Evolutionary conservation across 2,329 filamentous ascomycete species (phyloP), one percentile per base, ranked within the genome.

Genomic region (Colletotrichum eremochloae): DNA sequence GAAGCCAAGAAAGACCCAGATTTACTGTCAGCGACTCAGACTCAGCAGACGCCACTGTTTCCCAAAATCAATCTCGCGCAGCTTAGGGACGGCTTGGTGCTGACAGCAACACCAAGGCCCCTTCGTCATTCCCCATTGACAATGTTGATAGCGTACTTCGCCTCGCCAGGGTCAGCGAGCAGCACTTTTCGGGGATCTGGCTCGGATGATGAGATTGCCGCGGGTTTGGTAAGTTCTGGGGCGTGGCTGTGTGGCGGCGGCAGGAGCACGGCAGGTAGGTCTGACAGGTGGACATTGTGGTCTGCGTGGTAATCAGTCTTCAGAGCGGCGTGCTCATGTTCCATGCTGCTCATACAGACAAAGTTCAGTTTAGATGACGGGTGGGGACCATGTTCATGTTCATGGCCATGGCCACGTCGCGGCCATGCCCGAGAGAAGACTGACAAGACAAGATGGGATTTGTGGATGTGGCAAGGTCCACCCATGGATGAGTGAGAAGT

Each of bases 21-120:
- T 46, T 57, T 11, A 38, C 31, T 73, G 67, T 67, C 69, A 64
- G 61, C 69, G 60, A 73, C 55, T 71, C 61, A 29, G n/a, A 73
- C 55, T 71, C 61, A 29, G n/a, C 11, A 40, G 58, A 60, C 53
- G 61, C 40, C 52, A 44, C 15, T 57, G 36, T 31, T 31, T 33
- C 36, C 38, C 20, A 11, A 36, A 24, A 46, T 24, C 42, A 2
- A 18, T 18, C 14, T 44, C 29, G 53, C 33, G 36, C 50, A 42
- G 48, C 36, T 38, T 14, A 12, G 62, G 40, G 9, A 38, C 40
- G 46, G 36, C 48, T 42, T 14, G 36, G 48, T 18, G 18, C 55
- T 42, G 55, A 58, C 36, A 42, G 7, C 33, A 36, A 18, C 36
- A 14, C n/a, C 5, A 18, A 14, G 24, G 42, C 5, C 33, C n/a